These are phyloP conservation scores for Solanum hybrid DNA, from an alignment of 305 asterid species.

Conservation along the genomic window DNA sequence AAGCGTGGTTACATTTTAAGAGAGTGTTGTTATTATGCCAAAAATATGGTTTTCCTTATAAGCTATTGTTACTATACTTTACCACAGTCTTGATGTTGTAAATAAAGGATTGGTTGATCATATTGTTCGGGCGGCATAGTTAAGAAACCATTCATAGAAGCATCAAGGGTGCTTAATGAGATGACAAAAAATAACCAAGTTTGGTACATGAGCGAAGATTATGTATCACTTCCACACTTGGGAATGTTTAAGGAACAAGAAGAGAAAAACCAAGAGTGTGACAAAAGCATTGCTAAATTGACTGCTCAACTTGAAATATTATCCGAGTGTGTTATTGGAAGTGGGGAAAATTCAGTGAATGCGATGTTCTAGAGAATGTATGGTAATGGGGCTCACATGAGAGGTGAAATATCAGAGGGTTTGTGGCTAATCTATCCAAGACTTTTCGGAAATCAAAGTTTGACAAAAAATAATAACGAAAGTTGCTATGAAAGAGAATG, in stretches of 20 bases:
- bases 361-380: not conserved
- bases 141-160: not conserved
- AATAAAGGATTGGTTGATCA: not conserved
- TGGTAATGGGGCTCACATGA: not conserved
- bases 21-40: not conserved
- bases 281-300: not conserved
- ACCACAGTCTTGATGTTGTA: not conserved
- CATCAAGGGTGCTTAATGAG: not conserved
- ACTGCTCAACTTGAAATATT: not conserved
- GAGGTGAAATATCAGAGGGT: not conserved
- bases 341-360: not conserved
- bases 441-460: not conserved
- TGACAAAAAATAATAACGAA: too few relatives aligned
- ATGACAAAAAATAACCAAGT: not conserved
- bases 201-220: not conserved
- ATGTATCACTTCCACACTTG: not conserved
- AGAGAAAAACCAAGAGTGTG: not conserved
- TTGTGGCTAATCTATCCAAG: not conserved
- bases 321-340: not conserved
- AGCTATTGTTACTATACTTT: not conserved
- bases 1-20: not conserved
- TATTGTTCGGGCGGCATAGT: not conserved
- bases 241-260: not conserved
- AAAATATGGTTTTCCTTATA: not conserved
- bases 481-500: not conserved